Conservation (phyloP, 2,329 filamentous ascomycete genomes). For the Alternaria gaisen region DNA sequence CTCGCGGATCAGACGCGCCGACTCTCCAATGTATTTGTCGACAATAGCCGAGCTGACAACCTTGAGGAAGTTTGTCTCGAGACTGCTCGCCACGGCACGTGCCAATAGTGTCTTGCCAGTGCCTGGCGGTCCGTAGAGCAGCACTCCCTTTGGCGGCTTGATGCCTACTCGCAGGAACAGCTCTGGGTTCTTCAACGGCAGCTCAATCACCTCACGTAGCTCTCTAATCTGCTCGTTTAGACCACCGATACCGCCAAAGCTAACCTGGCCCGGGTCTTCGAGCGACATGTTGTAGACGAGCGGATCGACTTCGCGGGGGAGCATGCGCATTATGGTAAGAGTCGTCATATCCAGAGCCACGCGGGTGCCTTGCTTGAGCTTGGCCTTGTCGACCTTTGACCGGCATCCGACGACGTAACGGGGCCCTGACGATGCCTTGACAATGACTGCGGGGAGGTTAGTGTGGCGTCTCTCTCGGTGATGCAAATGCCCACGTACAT, state of each 20-base stretch:
- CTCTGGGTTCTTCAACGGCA: conserved; percentile 98
- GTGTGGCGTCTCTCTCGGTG: conserved; percentile 10
- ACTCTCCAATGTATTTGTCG: conserved; percentile 99
- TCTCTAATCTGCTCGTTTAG: conserved; percentile 98
- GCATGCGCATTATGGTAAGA: conserved; percentile 99
- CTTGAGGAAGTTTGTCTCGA: conserved; percentile 98
- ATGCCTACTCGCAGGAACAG: conserved; percentile 96
- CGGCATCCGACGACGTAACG: conserved; percentile 98
- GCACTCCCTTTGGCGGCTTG: conserved; percentile 96
- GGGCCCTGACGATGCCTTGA: conserved; percentile 96
- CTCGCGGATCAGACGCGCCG: conserved; percentile 93
- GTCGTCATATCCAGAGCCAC: conserved; percentile 99
- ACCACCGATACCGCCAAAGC: conserved; percentile 96
- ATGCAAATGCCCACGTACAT: conserved; percentile 69
- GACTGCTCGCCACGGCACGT: conserved; percentile 90
- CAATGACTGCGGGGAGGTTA: conserved; percentile 74
- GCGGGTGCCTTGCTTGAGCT: conserved; percentile 97
- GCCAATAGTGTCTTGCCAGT: conserved; percentile 97
- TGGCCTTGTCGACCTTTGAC: conserved; percentile 96
- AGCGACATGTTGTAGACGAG: conserved; percentile 99
- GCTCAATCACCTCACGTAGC: conserved; percentile 94
- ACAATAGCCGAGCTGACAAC: conserved; percentile 99
- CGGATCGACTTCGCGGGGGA: conserved; percentile 96
- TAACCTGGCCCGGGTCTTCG: conserved; percentile 96
- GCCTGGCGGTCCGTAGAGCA: conserved; percentile 94